Percentiles rank a stretch among this genome's conserved stretches.
Conservation (phyloP, 768 basidiomycete genomes). For the Lactarius evosmus region DNA sequence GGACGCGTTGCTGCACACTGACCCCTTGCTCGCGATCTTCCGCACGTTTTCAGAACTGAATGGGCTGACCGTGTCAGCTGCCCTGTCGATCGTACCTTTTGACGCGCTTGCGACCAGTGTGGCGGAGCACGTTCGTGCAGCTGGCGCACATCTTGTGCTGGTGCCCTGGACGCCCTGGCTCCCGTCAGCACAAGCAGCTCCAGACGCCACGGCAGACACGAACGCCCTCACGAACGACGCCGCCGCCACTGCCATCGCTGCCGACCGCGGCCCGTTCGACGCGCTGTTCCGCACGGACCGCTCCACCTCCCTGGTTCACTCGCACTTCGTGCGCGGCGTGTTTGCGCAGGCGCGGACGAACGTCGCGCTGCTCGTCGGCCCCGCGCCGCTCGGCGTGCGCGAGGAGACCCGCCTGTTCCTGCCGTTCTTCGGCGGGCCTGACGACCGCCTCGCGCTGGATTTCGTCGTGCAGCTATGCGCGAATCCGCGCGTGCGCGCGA, state of each 20-base stretch:
- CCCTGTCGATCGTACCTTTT: constrained; percentile 70
- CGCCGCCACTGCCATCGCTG: constrained; percentile 18
- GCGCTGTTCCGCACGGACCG: constrained; percentile 49
- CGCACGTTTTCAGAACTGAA: constrained; percentile 74
- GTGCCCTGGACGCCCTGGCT: constrained; percentile 88
- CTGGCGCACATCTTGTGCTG: constrained; percentile 69
- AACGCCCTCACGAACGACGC: constrained; percentile 25
- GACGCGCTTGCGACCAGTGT: constrained; percentile 74
- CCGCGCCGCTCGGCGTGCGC: constrained; percentile 39
- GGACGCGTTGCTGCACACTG: constrained; percentile 65
- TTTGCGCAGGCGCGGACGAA: constrained; percentile 70
- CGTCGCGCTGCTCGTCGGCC: constrained; percentile 82
- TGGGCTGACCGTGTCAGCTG: constrained; percentile 58
- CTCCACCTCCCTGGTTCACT: constrained; percentile 57
- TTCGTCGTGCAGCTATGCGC: constrained; percentile 82
- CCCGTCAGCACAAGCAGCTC: constrained; percentile 36
- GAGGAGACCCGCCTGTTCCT: constrained; percentile 65
- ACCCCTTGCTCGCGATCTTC: constrained; percentile 71
- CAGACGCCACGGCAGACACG: constrained; percentile 13
- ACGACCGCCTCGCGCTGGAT: constrained; percentile 83
- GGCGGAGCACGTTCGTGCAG: constrained; percentile 57
- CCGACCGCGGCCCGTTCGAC: constrained; percentile 67
- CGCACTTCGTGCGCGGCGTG: constrained; percentile 79
- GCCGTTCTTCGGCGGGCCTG: constrained; percentile 93
- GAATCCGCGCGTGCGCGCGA: constrained; percentile 65